These are phyloP conservation scores for Nakazawaea peltata DNA, from an alignment of 805 yeast species.

Conservation along the genomic window DNA sequence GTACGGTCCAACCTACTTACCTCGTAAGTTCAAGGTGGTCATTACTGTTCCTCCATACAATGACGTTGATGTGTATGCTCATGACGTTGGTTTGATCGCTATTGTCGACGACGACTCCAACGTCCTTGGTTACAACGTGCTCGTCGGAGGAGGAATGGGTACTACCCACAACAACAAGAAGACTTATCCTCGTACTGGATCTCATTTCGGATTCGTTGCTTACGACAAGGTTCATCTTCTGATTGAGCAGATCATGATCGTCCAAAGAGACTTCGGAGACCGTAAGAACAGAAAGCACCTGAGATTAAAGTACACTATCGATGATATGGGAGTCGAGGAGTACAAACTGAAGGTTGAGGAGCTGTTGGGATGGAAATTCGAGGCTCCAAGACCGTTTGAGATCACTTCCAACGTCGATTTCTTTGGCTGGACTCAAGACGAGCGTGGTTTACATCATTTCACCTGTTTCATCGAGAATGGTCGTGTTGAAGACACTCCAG, in stretches of 20 bases:
- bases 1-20: constrained; percentile 80
- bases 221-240: constrained; percentile 64
- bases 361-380: constrained; percentile 68
- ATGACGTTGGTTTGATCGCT: constrained; percentile 88
- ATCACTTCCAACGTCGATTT: constrained; percentile 84
- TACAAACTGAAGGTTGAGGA: constrained; percentile 80
- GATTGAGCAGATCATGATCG: constrained; percentile 87
- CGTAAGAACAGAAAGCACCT: constrained; percentile 96
- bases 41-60: constrained; percentile 94
- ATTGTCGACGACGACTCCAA: constrained; percentile 61
- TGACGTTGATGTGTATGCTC: constrained; percentile 94
- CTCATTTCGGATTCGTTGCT: constrained; percentile 69
- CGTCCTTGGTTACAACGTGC: constrained; percentile 75
- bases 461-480: constrained; percentile 95
- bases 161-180: constrained; percentile 93
- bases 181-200: constrained; percentile 94
- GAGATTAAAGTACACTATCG: constrained; percentile 92
- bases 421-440: constrained; percentile 92
- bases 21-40: constrained; percentile 92
- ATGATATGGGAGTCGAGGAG: constrained; percentile 83
- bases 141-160: constrained; percentile 99
- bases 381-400: constrained; percentile 60
- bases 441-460: constrained; percentile 76
- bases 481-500: constrained; percentile 89
- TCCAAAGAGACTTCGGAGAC: constrained; percentile 93